Base-by-base conservation (phyloP, 1,284 basidiomycete genomes). In the Apiotrichum mycotoxinovorans region DNA sequence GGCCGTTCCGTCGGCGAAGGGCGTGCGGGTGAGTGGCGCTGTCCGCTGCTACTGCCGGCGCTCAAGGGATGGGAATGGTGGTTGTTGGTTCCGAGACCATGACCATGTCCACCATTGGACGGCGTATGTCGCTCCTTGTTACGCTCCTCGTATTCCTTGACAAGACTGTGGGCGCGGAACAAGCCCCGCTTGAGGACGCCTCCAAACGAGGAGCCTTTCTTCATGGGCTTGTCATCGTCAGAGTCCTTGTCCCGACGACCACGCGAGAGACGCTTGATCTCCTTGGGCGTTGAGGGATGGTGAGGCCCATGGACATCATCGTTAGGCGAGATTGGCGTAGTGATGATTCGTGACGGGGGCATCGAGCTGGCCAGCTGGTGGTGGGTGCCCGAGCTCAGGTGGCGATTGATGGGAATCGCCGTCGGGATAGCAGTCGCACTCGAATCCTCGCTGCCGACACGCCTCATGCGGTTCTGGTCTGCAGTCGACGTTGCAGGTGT, bases 131-230 rank as follows among this genome's bases (percentile, higher is more conserved):
- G 54, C 15, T 63, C 58, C 43, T 22, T 66, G 7, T 23, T 26
- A 41, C 71, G 68, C 52, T 75, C 73, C 48, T 76, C 72, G 42
- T 65, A 61, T 0, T 55, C 56, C 23, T 51, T 56, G 18, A 61
- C 55, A 4, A 67, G 50, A 25, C 52, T 61, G 12, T 65, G 62
- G 15, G 57, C 58, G 44, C 70, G 72, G 42, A 69, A 64, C 57
- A 73, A 56, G 12, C 71, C 69, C 9, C 73, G 64, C 58, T 76
- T 78, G 58, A 78, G 57, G 12, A 63, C 66, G 12, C 62, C 61
- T 11, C 64, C 63, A 8, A 73, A 50, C 2, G 61, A 61, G 38
- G 56, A 54, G n/a, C 52, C 51, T 33, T 60, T 58, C 57, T 64
- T 65, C 44, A 60, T 59, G 51, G 62, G 64, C 20, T 67, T 66